A percentile compares a stretch with the other conserved stretches of the same genome.
Evolutionary conservation across 2,329 filamentous ascomycete genomes (phyloP).

Genomic region (Fusarium cicatricum): DNA sequence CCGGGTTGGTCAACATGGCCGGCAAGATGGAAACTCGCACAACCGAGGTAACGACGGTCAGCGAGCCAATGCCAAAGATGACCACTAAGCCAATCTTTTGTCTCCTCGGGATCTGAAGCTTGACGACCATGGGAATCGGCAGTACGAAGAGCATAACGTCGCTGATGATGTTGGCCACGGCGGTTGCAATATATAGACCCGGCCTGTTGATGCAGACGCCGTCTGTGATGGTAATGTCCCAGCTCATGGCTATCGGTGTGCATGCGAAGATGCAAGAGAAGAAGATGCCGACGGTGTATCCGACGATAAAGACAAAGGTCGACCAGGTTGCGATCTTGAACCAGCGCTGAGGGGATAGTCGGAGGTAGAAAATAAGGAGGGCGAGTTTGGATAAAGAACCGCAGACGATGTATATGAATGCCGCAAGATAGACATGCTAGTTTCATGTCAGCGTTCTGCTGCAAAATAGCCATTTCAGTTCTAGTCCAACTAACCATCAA

Average conservation of each 20-base stretch:
- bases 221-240: constrained; percentile 41
- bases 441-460: background rate
- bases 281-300: constrained; percentile 46
- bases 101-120: constrained; percentile 54
- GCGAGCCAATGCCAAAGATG: constrained; percentile 55
- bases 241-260: constrained; percentile 44
- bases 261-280: constrained; percentile 50
- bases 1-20: constrained; percentile 35
- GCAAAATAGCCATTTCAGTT: rapidly evolving
- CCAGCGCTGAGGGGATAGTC: constrained; percentile 47
- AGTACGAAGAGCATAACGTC: constrained; percentile 57
- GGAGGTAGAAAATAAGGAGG: constrained; percentile 50
- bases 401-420: constrained; percentile 46
- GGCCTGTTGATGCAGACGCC: constrained; percentile 56
- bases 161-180: constrained; percentile 56
- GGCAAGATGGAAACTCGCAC: constrained; percentile 43
- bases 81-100: constrained; percentile 56
- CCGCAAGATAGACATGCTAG: constrained; percentile 41
- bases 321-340: constrained; percentile 45
- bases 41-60: constrained; percentile 47
- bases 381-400: constrained; percentile 49
- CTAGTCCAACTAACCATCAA: constrained; percentile 28
- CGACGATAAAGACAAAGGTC: constrained; percentile 42
- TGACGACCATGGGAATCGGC: constrained; percentile 56
- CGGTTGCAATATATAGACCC: constrained; percentile 58